These are phyloP conservation scores for Chrysosphaeria jannelii DNA, from an alignment of 2,329 filamentous ascomycete genomes.

Conservation along the genomic window DNA sequence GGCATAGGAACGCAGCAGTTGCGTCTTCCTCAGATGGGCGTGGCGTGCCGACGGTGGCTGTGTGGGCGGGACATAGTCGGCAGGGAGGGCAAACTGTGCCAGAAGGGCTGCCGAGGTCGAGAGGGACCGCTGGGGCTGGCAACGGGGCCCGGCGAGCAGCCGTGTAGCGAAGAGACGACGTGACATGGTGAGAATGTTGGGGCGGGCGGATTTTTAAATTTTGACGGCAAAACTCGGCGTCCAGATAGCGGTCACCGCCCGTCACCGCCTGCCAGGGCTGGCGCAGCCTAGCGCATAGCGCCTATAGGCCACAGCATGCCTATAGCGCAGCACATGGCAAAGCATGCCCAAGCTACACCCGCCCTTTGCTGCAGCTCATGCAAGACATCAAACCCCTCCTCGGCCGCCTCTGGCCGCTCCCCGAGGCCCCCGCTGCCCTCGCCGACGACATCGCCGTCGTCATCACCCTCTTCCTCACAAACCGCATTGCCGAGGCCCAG, in stretches of 20 bases:
- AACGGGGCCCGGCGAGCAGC: background rate
- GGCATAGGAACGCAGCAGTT: conserved; percentile 62
- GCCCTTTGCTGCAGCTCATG: too few relatives aligned
- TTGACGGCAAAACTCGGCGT: too few relatives aligned
- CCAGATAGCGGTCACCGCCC: too few relatives aligned
- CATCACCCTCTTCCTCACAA: conserved; percentile 71
- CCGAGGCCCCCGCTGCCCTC: conserved; percentile 8
- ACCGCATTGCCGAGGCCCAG: conserved; percentile 67
- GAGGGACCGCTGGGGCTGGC: conserved; percentile 1
- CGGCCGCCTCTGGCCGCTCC: conserved; percentile 37
- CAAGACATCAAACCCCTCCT: conserved; percentile 46
- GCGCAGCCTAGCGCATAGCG: too few relatives aligned
- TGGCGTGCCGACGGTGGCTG: conserved; percentile 74
- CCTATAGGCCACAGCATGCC: too few relatives aligned
- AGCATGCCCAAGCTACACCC: too few relatives aligned
- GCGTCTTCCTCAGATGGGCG: conserved; percentile 66
- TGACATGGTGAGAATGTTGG: conserved; percentile 1
- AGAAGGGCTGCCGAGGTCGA: conserved; percentile 2
- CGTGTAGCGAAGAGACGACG: background rate
- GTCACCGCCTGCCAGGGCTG: too few relatives aligned
- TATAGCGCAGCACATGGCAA: too few relatives aligned
- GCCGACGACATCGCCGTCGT: conserved; percentile 70
- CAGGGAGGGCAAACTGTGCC: conserved; percentile 10
- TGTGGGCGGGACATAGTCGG: conserved; percentile 26
- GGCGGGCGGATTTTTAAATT: too few relatives aligned